phyloP scores from a whole-genome alignment of 306 rosid genomes.

The Fagus sylvatica region DNA sequence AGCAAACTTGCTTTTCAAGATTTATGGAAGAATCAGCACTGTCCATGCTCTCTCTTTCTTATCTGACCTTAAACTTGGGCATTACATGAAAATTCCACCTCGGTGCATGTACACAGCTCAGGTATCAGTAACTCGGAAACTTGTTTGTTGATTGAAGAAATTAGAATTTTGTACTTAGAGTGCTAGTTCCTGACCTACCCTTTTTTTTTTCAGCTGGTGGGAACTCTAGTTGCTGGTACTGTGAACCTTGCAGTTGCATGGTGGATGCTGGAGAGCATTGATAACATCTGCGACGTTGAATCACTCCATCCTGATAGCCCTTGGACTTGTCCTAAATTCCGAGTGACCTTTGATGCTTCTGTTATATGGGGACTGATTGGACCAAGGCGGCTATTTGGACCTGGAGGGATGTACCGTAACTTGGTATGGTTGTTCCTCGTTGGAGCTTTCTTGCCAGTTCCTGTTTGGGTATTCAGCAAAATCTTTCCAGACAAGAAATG shows the following conservation, averaged over 20 bases:
- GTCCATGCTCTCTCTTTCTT: slow-evolving; percentile 95
- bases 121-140: slow-evolving; percentile 44
- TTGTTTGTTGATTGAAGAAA: background rate
- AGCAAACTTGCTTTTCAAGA: slow-evolving; percentile 91
- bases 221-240: slow-evolving; percentile 72
- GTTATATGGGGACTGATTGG: slow-evolving; percentile 98
- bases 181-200: background rate
- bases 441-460: slow-evolving; percentile 89
- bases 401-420: slow-evolving; percentile 82
- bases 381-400: slow-evolving; percentile 82
- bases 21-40: slow-evolving; percentile 96
- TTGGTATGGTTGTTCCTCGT: slow-evolving; percentile 83
- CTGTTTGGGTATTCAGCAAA: slow-evolving; percentile 80
- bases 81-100: slow-evolving; percentile 99
- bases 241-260: slow-evolving; percentile 93
- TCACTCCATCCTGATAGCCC: slow-evolving; percentile 70
- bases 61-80: slow-evolving; percentile 95
- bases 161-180: background rate
- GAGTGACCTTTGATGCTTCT: slow-evolving; percentile 94
- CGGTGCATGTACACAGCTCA: slow-evolving; percentile 91
- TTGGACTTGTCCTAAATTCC: slow-evolving; percentile 96
- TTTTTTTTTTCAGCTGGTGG: slow-evolving; percentile 60
- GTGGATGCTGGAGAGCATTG: slow-evolving; percentile 93
- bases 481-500: slow-evolving; percentile 83
- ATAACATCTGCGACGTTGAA: slow-evolving; percentile 76